Percentiles rank a stretch among this genome's conserved stretches.
Evolutionary conservation across 2,329 filamentous ascomycete genomes (phyloP).

Genomic region (Zarea fungicola): DNA sequence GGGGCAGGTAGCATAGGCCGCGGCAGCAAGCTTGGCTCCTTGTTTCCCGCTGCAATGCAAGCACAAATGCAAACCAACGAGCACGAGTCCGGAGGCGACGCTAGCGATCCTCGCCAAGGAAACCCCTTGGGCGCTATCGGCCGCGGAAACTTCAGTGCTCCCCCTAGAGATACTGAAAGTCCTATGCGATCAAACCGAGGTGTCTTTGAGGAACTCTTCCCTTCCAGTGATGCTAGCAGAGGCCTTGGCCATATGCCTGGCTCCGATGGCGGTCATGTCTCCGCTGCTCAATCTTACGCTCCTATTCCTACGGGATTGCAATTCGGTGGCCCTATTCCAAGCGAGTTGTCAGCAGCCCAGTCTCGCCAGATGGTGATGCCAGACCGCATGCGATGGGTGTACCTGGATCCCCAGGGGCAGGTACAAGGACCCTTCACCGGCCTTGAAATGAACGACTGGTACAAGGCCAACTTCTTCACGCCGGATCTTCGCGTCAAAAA

Average conservation of each 20-base stretch:
- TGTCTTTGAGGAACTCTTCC: constrained; percentile 52
- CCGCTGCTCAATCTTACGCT: constrained; percentile 27
- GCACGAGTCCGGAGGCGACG: constrained; percentile 56
- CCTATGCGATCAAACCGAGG: constrained; percentile 51
- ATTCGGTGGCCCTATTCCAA: constrained; percentile 30
- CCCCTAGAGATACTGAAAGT: constrained; percentile 53
- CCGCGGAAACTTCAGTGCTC: constrained; percentile 51
- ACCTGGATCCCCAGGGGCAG: constrained; percentile 87
- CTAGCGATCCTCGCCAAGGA: constrained; percentile 53
- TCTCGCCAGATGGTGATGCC: constrained; percentile 97
- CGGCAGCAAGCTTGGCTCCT: constrained; percentile 74
- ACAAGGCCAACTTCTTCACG: constrained; percentile 97
- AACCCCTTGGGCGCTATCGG: constrained; percentile 65
- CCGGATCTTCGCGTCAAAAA: constrained; percentile 93
- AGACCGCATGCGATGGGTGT: constrained; percentile 97
- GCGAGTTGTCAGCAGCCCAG: constrained; percentile 57
- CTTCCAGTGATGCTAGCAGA: constrained; percentile 25
- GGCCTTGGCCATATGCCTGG: constrained; percentile 26
- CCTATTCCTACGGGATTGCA: constrained; percentile 30
- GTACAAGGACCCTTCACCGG: constrained; percentile 94
- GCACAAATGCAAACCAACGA: constrained; percentile 78
- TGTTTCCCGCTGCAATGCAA: constrained; percentile 88
- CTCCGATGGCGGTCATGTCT: constrained; percentile 2
- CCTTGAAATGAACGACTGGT: constrained; percentile 99
- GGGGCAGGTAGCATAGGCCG: constrained; percentile 65